Evolutionary conservation across 805 yeast genomes (phyloP).

Genomic region (Lachancea lanzarotensis): DNA sequence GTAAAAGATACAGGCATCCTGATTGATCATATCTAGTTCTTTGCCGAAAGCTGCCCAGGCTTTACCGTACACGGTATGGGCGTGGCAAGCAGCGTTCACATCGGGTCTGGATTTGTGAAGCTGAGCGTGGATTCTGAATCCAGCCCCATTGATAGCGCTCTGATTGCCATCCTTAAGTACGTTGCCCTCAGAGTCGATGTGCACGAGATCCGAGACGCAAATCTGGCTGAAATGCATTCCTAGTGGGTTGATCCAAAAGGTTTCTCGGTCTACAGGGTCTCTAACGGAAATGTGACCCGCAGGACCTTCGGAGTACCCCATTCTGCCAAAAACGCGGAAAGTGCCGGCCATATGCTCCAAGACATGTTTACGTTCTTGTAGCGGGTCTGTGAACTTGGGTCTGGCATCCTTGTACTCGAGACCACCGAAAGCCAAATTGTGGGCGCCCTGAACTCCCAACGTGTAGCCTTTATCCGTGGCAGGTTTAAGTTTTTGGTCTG

Average conservation of each 20-base stretch:
- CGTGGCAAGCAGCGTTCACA: slow-evolving; percentile 62
- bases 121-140: slow-evolving; percentile 60
- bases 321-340: slow-evolving; percentile 74
- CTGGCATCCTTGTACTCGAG: slow-evolving; percentile 12
- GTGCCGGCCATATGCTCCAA: slow-evolving; percentile 77
- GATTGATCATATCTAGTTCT: slow-evolving; percentile 69
- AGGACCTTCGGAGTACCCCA: slow-evolving; percentile 66
- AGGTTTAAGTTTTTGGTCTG: slow-evolving; percentile 1
- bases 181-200: slow-evolving; percentile 51
- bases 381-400: slow-evolving; percentile 15
- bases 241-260: slow-evolving; percentile 87
- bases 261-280: slow-evolving; percentile 73
- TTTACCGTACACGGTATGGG: slow-evolving; percentile 57
- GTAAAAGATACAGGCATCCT: slow-evolving; percentile 65
- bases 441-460: slow-evolving; percentile 16
- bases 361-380: slow-evolving; percentile 18
- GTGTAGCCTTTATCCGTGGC: slow-evolving; percentile 1
- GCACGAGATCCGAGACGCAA: slow-evolving; percentile 57
- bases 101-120: slow-evolving; percentile 60
- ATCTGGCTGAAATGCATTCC: slow-evolving; percentile 66
- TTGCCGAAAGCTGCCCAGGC: slow-evolving; percentile 57
- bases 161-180: slow-evolving; percentile 40
- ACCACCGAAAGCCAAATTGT: slow-evolving; percentile 17
- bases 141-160: slow-evolving; percentile 55
- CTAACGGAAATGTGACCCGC: slow-evolving; percentile 85